phyloP scores from a whole-genome alignment of 768 basidiomycete species.

The Cystofilobasidium ferigula region DNA sequence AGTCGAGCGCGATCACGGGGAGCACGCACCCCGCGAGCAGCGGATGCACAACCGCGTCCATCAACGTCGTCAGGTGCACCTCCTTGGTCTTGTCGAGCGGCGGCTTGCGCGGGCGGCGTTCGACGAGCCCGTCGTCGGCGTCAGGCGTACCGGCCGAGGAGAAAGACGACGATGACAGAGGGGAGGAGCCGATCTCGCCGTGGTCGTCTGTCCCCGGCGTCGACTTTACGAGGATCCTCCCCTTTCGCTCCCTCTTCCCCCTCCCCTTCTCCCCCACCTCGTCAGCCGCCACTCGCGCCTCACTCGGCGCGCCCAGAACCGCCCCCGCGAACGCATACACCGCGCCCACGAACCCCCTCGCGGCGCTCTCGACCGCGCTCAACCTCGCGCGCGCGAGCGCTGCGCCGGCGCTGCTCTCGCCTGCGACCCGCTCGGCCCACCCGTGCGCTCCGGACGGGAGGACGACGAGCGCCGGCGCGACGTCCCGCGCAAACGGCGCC shows the following conservation, averaged over 20 bases:
- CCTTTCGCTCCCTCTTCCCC: neutral
- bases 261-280: too few relatives aligned
- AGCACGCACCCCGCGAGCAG: constrained; percentile 1
- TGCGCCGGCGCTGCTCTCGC: neutral
- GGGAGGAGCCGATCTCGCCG: too few relatives aligned
- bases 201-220: neutral
- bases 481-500: neutral
- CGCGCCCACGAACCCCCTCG: neutral
- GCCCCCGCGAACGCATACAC: constrained; percentile 18
- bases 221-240: neutral
- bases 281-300: neutral
- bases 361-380: neutral
- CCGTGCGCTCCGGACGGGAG: neutral
- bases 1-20: constrained; percentile 9
- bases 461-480: neutral
- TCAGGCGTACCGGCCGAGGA: neutral
- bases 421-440: neutral
- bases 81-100: neutral
- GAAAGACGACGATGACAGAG: too few relatives aligned
- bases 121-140: neutral
- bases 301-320: neutral
- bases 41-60: constrained; percentile 18
- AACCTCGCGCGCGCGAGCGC: neutral
- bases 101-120: neutral
- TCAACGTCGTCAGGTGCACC: constrained; percentile 18